Conservation (phyloP, 2,329 filamentous ascomycete genomes). For the Fusarium coffeatum region DNA sequence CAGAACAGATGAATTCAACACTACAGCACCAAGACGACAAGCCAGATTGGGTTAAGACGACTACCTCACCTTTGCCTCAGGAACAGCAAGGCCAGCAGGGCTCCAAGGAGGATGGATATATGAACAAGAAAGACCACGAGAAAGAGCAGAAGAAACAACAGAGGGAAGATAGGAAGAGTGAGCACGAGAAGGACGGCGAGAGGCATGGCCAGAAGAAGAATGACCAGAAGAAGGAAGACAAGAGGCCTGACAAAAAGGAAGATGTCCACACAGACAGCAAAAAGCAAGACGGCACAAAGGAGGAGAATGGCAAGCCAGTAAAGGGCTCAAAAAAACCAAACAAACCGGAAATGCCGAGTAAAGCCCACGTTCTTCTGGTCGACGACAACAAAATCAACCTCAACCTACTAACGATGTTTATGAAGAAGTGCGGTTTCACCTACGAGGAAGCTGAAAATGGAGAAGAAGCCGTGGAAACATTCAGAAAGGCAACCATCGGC, state of each 20-base stretch:
- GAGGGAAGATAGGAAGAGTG: neutral
- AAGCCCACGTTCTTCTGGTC: conserved; percentile 52
- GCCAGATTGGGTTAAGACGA: neutral
- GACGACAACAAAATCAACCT: conserved; percentile 59
- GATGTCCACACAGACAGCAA: neutral
- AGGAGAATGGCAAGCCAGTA: neutral
- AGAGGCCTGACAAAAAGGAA: neutral
- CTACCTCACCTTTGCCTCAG: neutral
- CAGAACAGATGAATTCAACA: conserved; percentile 2
- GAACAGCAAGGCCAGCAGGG: neutral
- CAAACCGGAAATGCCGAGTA: neutral
- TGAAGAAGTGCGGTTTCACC: conserved; percentile 56
- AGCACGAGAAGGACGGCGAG: neutral
- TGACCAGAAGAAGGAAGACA: neutral
- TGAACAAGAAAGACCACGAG: neutral
- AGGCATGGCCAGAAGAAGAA: neutral
- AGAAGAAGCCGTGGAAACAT: conserved; percentile 59
- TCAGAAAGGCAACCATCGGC: conserved; percentile 47
- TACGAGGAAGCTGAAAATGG: conserved; percentile 60
- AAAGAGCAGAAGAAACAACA: neutral
- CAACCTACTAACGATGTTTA: conserved; percentile 56
- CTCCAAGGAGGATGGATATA: neutral
- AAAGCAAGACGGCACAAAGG: neutral
- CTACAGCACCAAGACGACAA: neutral
- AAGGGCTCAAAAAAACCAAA: neutral